Conservation (phyloP, 2,329 filamentous ascomycete species). For the Talaromyces sp. region DNA sequence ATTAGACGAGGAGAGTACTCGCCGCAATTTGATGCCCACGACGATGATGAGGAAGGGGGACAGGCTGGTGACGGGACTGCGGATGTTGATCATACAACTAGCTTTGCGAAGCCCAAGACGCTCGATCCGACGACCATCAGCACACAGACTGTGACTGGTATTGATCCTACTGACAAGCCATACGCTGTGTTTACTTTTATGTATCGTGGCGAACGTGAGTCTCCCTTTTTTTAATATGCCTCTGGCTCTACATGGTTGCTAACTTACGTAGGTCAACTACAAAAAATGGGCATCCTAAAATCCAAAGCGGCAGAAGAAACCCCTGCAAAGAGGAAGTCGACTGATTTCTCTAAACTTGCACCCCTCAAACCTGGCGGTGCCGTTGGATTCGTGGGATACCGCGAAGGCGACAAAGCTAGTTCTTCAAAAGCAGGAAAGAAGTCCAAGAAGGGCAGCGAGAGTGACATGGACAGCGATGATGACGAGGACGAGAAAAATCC, state of each 20-base stretch:
- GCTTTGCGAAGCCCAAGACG: constrained; percentile 94
- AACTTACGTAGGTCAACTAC: constrained; percentile 70
- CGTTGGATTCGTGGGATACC: constrained; percentile 85
- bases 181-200: constrained; percentile 98
- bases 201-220: constrained; percentile 90
- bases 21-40: constrained; percentile 93
- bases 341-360: constrained; percentile 81
- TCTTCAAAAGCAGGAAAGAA: constrained; percentile 62
- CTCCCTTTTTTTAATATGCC: no score
- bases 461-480: constrained; percentile 73
- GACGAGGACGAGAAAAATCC: constrained; percentile 55
- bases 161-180: constrained; percentile 91
- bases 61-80: constrained; percentile 59
- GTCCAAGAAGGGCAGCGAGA: constrained; percentile 54
- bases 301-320: constrained; percentile 60
- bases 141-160: constrained; percentile 97
- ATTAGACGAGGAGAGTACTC: constrained; percentile 98
- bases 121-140: constrained; percentile 96
- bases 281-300: constrained; percentile 89
- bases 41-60: constrained; percentile 75
- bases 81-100: constrained; percentile 93
- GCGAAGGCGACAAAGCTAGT: constrained; percentile 59
- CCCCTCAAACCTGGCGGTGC: constrained; percentile 84
- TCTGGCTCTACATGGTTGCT: no score
- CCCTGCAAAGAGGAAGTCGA: constrained; percentile 68